Evolutionary conservation across 2,329 filamentous ascomycete species (phyloP), one percentile per base, ranked within the genome.

Genomic region (Lecanosticta acicola): DNA sequence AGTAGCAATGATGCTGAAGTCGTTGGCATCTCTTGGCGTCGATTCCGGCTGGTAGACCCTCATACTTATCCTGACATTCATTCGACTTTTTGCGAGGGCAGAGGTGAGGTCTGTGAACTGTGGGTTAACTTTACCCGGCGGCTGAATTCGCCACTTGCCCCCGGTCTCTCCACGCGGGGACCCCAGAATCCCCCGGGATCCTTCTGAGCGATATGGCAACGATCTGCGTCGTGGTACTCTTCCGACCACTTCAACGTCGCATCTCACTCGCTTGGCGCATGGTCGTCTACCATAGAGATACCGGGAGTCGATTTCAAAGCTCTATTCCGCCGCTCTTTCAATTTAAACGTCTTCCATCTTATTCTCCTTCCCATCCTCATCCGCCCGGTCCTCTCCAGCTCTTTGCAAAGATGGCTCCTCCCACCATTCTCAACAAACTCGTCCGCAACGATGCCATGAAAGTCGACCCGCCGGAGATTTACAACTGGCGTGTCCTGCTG

Each of bases 371-470:
- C n/a, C 37, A 21, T 39, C 18, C 3, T 11, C 11, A 5, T 14
- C n/a, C 14, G 4, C 5, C 35, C n/a, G 19, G 10, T 17, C 35
- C 17, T 4, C 11, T 9, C 10, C 11, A 20, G 24, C 8, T 21
- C 13, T 14, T 14, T 16, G 8, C 3, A 16, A 39, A 8, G 3
- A 39, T 39, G 37, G 19, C 7, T 14, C 7, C 37, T 14, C 18
- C n/a, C 18, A 3, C 14, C 10, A n/a, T 18, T 20, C 21, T 24
- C 37, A 18, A 19, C 18, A 9, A 21, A 8, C 32, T 43, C 59
- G 75, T 84, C 56, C 77, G 77, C 65, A 86, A 86, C 71, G 80
- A 87, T 64, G 78, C 83, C 35, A 85, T 87, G 78, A 80, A 75
- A 59, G 66, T 68, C 20, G 82, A 85, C 59, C 82, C 82, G 20